A percentile compares a stretch with the other conserved stretches of the same genome.
phyloP scores from a whole-genome alignment of 1,284 basidiomycete genomes.

The Cutaneotrichosporon mucoides region DNA sequence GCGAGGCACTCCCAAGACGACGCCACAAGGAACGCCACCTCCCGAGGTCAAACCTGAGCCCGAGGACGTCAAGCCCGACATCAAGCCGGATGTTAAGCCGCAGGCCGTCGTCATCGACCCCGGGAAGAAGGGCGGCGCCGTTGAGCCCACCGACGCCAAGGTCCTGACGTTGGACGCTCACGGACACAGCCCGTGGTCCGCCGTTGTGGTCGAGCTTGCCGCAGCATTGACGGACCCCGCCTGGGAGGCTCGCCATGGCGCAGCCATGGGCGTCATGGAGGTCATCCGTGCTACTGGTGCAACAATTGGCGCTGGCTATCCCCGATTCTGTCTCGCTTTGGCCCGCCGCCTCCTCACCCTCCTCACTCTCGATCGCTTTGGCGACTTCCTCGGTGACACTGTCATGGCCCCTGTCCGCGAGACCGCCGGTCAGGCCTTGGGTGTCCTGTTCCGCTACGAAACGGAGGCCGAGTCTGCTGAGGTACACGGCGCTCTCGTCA shows the following conservation, averaged over 20 bases:
- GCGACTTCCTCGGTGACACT: constrained; percentile 95
- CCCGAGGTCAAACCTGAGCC: constrained; percentile 14
- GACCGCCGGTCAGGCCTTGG: constrained; percentile 93
- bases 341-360: constrained; percentile 83
- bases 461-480: constrained; percentile 67
- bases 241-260: constrained; percentile 95
- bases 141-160: constrained; percentile 32
- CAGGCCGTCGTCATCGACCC: constrained; percentile 43
- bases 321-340: constrained; percentile 53
- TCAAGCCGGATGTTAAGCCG: constrained; percentile 14
- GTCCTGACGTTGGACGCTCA: constrained; percentile 38
- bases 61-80: constrained; percentile 11
- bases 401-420: constrained; percentile 96
- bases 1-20: constrained; percentile 14
- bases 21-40: constrained; percentile 11
- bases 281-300: constrained; percentile 80
- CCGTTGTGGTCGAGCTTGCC: constrained; percentile 74
- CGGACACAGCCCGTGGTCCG: constrained; percentile 85
- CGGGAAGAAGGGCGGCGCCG: constrained; percentile 44
- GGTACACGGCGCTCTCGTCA: constrained; percentile 77
- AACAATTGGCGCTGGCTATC: constrained; percentile 73
- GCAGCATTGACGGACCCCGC: constrained; percentile 77
- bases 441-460: constrained; percentile 83
- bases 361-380: constrained; percentile 93
- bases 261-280: constrained; percentile 86